Evolutionary conservation across 768 basidiomycete genomes (phyloP).

Genomic region (Filobasidium floriforme): DNA sequence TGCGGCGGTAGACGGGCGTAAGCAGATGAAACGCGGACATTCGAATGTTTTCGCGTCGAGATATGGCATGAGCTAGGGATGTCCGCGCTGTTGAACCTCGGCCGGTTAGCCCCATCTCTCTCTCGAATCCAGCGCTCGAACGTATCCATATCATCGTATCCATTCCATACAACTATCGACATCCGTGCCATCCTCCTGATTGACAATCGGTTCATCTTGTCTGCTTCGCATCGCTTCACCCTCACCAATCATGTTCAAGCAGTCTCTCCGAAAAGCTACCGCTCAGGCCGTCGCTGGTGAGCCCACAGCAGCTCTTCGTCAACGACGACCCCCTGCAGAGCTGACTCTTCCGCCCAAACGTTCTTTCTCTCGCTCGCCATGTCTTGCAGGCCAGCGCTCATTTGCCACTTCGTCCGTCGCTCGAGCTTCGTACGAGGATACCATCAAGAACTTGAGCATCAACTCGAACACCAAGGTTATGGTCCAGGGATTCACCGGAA

Average conservation of each 20-base stretch:
- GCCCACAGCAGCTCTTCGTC: background rate
- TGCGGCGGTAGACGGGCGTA: background rate
- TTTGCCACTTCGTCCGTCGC: conserved; percentile 17
- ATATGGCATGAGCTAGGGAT: too few relatives aligned
- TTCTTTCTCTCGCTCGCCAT: background rate
- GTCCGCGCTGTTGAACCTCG: too few relatives aligned
- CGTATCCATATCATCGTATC: too few relatives aligned
- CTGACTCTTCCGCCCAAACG: background rate
- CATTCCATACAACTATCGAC: background rate
- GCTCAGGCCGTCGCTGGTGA: conserved; percentile 24
- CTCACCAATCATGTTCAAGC: conserved; percentile 24
- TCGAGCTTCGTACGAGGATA: conserved; percentile 80
- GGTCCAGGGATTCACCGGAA: conserved; percentile 78
- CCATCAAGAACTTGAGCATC: conserved; percentile 82
- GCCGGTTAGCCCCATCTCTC: too few relatives aligned
- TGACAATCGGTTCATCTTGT: background rate
- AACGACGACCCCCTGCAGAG: background rate
- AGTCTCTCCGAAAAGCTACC: conserved; percentile 31
- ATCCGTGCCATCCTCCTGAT: background rate
- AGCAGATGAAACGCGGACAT: background rate
- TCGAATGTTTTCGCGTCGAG: background rate
- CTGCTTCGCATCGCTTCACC: background rate
- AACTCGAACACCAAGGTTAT: conserved; percentile 71
- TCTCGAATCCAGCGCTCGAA: too few relatives aligned
- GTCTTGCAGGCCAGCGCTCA: background rate